Evolutionary conservation across 2,329 filamentous ascomycete genomes (phyloP), one percentile per base, ranked within the genome.

Genomic region (Pseudocercospora musae): DNA sequence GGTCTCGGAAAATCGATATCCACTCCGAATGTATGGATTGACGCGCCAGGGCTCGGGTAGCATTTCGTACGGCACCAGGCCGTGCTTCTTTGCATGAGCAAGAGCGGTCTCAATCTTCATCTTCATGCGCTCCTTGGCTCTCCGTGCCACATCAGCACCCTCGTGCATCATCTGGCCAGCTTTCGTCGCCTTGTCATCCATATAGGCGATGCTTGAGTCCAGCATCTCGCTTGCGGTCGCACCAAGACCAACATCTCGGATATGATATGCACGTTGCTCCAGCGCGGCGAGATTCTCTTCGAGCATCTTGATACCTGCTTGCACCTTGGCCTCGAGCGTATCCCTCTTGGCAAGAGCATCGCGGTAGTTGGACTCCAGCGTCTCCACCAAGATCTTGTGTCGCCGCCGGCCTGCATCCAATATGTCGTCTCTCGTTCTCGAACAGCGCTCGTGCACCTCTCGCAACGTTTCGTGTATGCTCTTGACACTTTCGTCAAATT

Each of bases 1-100:
- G 63, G 91, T 92, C 72, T 96, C 91, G 64, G 87, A 90, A 80
- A 99, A 99, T 57, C 95, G 93, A 76, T 99, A 99, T 18, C 95
- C 95, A 58, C 86, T 87, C 57, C 88, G 82, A 74, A 99, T 98
- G 78, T 99, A 92, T 1, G 93, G 92, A 78, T 99, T 99, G 72
- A 96, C 89, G 64, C 90, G 86, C 95, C 95, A 99, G 0, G 95
- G 95, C 40, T 89, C 82, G 1, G 95, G 95, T 4, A 99, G 83
- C 72, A 97, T 92, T 52, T 96, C 87, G 78, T 98, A 99, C 64
- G 85, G 84, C 69, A 99, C 89, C 13, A 97, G 83, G 53, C 93
- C 91, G 55, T 91, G 85, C 73, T 96, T 88, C 69, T 89, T 86
- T 11, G 95, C 94, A 58, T 85, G 84, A 70, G 94, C 89, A 44